Evolutionary conservation across 2,329 filamentous ascomycete species (phyloP).

Genomic region (Capronia epimyces): DNA sequence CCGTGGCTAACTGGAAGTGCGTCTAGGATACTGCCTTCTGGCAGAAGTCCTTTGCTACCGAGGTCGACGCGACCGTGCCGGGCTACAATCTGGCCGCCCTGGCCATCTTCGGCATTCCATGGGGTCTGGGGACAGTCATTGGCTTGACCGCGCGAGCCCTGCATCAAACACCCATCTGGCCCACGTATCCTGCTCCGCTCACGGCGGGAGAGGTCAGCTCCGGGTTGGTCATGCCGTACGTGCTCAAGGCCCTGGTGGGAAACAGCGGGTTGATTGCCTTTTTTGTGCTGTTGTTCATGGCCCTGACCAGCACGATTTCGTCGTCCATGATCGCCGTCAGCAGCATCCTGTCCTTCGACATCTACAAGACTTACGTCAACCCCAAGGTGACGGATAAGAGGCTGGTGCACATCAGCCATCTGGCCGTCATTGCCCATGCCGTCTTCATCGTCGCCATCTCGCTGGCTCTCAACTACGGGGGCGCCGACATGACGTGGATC

Average conservation of each 20-base stretch:
- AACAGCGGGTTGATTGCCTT: conserved; percentile 40
- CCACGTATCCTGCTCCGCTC: conserved; percentile 40
- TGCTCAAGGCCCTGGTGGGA: conserved; percentile 42
- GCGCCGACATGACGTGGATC: conserved; percentile 47
- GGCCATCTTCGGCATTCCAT: conserved; percentile 45
- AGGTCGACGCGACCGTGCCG: conserved; percentile 44
- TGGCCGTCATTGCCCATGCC: conserved; percentile 43
- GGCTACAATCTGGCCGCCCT: conserved; percentile 44
- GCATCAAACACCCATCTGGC: conserved; percentile 44
- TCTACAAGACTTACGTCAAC: conserved; percentile 49
- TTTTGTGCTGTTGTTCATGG: conserved; percentile 49
- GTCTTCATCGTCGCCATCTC: conserved; percentile 46
- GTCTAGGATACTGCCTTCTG: conserved; percentile 50
- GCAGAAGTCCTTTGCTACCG: conserved; percentile 49
- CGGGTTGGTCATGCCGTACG: conserved; percentile 47
- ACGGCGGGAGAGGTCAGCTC: conserved; percentile 39
- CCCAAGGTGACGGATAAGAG: conserved; percentile 41
- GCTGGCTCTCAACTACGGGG: conserved; percentile 45
- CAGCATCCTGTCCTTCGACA: conserved; percentile 46
- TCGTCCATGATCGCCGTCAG: conserved; percentile 49
- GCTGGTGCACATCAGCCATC: conserved; percentile 42
- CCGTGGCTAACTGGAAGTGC: not conserved
- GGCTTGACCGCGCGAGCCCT: conserved; percentile 43
- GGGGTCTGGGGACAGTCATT: conserved; percentile 44
- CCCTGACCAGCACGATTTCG: conserved; percentile 46